Percentiles rank a stretch among this genome's conserved stretches.
Conservation (phyloP, 441 rosid species). For the Rhodomyrtus psidioides region DNA sequence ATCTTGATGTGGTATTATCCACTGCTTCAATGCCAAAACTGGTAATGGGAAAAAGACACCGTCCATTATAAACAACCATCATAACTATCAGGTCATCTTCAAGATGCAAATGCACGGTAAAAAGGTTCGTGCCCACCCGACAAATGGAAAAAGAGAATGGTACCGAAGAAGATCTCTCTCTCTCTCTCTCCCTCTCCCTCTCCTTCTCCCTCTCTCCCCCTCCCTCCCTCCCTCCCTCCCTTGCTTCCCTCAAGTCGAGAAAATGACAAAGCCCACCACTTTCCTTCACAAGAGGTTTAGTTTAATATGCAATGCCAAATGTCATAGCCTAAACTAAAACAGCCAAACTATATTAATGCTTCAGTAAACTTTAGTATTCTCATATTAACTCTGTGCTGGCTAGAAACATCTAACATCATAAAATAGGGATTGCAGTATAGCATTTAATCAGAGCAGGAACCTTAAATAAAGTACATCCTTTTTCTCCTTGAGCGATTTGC, state of each 20-base stretch:
- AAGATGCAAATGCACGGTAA: neutral
- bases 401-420: neutral
- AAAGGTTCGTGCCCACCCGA: neutral
- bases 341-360: neutral
- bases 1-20: neutral
- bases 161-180: neutral
- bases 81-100: neutral
- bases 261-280: neutral
- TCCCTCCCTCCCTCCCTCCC: too few relatives aligned
- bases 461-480: neutral
- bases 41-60: neutral
- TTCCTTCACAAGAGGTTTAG: neutral
- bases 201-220: too few relatives aligned
- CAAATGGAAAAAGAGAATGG: neutral
- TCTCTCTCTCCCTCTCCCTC: neutral
- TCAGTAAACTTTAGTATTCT: neutral
- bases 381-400: neutral
- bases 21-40: neutral
- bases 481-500: neutral
- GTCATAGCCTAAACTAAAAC: neutral
- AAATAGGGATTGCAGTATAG: neutral
- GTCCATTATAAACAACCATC: neutral
- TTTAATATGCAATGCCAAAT: neutral
- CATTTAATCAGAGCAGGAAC: neutral
- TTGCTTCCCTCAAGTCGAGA: neutral